Conservation (phyloP, 1,284 basidiomycete species). For the Kwoniella shivajii region DNA sequence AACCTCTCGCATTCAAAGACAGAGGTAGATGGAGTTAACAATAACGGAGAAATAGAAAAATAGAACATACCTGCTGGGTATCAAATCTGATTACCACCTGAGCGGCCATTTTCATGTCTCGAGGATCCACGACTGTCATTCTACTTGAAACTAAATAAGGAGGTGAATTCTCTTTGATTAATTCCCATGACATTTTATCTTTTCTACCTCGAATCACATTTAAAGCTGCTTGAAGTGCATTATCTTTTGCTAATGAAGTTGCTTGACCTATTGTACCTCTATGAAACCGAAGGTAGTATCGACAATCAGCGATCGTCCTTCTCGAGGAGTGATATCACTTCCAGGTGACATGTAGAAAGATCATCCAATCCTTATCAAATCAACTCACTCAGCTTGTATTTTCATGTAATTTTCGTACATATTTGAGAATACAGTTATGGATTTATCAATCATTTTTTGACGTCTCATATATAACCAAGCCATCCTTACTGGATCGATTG, state of each 20-base stretch:
- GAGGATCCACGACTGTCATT: slow-evolving; percentile 23
- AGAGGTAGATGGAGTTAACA: background rate
- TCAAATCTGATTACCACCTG: slow-evolving; percentile 31
- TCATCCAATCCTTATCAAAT: background rate
- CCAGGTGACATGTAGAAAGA: too few species aligned
- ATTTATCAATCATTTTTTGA: background rate
- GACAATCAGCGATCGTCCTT: background rate
- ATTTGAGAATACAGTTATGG: slow-evolving; percentile 5
- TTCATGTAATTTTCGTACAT: slow-evolving; percentile 24
- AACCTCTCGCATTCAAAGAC: too few species aligned
- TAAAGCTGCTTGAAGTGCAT: slow-evolving; percentile 18
- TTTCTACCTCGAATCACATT: slow-evolving; percentile 19
- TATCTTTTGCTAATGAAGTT: slow-evolving; percentile 16
- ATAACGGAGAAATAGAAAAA: too few species aligned
- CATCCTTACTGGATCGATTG: background rate
- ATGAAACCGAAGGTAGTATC: background rate
- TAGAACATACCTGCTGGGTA: slow-evolving; percentile 27
- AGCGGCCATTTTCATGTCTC: slow-evolving; percentile 18
- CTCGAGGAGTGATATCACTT: too few species aligned
- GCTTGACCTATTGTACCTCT: slow-evolving; percentile 17
- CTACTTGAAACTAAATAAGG: slow-evolving; percentile 23
- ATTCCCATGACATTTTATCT: slow-evolving; percentile 22
- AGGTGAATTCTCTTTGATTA: slow-evolving; percentile 18
- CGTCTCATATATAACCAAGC: slow-evolving; percentile 3
- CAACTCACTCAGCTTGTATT: slow-evolving; percentile 28